phyloP scores from a whole-genome alignment of 1,139 yeast genomes.

The Yamadazyma jaroonii region DNA sequence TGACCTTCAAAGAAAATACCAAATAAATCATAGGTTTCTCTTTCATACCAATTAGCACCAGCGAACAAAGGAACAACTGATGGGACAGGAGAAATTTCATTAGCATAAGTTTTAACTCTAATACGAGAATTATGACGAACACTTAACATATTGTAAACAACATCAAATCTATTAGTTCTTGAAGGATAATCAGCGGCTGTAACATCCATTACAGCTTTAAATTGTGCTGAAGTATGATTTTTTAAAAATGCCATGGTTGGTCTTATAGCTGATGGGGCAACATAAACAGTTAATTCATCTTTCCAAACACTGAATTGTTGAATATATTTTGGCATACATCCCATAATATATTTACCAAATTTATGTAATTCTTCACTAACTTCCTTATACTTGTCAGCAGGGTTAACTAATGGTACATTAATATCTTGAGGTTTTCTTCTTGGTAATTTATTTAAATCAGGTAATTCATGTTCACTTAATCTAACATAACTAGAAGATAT shows the following conservation, averaged over 20 bases:
- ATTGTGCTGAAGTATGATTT: slow-evolving; percentile 80
- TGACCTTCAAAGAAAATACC: slow-evolving; percentile 87
- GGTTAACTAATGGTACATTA: slow-evolving; percentile 66
- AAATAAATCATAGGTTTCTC: slow-evolving; percentile 84
- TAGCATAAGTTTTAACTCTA: slow-evolving; percentile 86
- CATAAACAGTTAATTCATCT: slow-evolving; percentile 76
- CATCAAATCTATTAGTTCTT: slow-evolving; percentile 81
- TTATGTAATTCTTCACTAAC: slow-evolving; percentile 75
- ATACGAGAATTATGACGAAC: slow-evolving; percentile 85
- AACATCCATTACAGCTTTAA: slow-evolving; percentile 73
- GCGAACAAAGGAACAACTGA: slow-evolving; percentile 66
- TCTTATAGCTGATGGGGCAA: slow-evolving; percentile 72
- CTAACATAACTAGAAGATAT: slow-evolving; percentile 3
- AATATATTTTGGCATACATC: slow-evolving; percentile 76
- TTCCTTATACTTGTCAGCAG: slow-evolving; percentile 71
- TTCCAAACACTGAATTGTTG: slow-evolving; percentile 90
- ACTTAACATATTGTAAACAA: slow-evolving; percentile 77
- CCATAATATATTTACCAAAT: slow-evolving; percentile 77
- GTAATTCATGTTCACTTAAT: slow-evolving; percentile 25
- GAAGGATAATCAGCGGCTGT: slow-evolving; percentile 89
- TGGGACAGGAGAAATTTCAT: slow-evolving; percentile 80
- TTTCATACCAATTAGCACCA: slow-evolving; percentile 89
- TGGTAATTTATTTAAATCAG: slow-evolving; percentile 37
- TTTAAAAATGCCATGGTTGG: slow-evolving; percentile 70
- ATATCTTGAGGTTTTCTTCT: slow-evolving; percentile 34